Conservation (phyloP, 2,329 filamentous ascomycete genomes). For the Periconia macrospinosa region DNA sequence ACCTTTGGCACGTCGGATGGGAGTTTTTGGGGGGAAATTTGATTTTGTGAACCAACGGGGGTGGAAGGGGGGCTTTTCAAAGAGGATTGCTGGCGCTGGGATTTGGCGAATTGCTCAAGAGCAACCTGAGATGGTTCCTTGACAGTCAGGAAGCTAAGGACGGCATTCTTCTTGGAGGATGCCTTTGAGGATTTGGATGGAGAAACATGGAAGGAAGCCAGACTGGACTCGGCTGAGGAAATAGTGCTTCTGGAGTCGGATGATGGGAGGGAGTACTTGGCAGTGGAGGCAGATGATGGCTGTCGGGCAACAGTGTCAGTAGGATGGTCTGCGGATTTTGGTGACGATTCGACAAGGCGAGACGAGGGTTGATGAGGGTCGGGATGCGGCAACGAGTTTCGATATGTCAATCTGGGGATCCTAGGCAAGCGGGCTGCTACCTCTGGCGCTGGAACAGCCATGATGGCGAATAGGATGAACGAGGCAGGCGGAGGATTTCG, state of each 20-base stretch:
- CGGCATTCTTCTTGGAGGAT: conserved; percentile 33
- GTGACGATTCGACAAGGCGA: conserved; percentile 8
- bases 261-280: conserved; percentile 1
- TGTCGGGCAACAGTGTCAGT: conserved; percentile 1
- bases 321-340: not conserved
- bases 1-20: conserved; percentile 55
- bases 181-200: conserved; percentile 29
- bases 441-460: conserved; percentile 30
- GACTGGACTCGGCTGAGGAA: conserved; percentile 22
- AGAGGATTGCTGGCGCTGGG: conserved; percentile 45
- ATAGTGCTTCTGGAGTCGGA: conserved; percentile 21
- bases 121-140: conserved; percentile 54
- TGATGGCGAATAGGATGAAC: conserved; percentile 18
- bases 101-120: conserved; percentile 49
- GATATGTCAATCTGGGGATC: conserved; percentile 40
- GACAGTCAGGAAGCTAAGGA: conserved; percentile 51
- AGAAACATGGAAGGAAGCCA: conserved; percentile 35
- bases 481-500: not conserved
- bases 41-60: conserved; percentile 30
- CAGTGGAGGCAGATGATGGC: conserved; percentile 4
- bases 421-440: conserved; percentile 30
- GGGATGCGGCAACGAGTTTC: conserved; percentile 20
- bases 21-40: conserved; percentile 48
- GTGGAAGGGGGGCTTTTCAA: conserved; percentile 24
- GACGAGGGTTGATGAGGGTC: conserved; percentile 26